A percentile compares a stretch with the other conserved stretches of the same genome.
Conservation (phyloP, 352 stramenopile species). For the Peronospora farinosa region DNA sequence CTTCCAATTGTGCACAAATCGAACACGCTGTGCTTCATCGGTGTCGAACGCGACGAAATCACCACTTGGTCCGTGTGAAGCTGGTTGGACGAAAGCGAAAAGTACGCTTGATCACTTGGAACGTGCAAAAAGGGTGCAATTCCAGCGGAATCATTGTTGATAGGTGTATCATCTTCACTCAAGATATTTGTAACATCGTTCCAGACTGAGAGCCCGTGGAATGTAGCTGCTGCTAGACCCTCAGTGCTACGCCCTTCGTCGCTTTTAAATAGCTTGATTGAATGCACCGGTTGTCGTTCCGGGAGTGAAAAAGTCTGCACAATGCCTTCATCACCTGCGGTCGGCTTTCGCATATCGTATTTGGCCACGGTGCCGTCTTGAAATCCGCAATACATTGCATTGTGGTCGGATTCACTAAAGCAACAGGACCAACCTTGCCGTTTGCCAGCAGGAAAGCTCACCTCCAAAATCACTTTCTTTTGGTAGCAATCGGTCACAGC, state of each 20-base stretch:
- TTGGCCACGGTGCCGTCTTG: slow-evolving; percentile 43
- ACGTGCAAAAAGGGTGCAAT: slow-evolving; percentile 17
- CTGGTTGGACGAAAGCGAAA: slow-evolving; percentile 29
- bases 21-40: slow-evolving; percentile 43
- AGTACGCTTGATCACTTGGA: slow-evolving; percentile 27
- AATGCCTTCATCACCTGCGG: slow-evolving; percentile 19
- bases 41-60: slow-evolving; percentile 34
- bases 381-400: slow-evolving; percentile 50
- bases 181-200: slow-evolving; percentile 16
- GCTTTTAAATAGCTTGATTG: slow-evolving; percentile 32
- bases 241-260: slow-evolving; percentile 19
- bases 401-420: slow-evolving; percentile 32
- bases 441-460: slow-evolving; percentile 28
- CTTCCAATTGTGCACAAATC: slow-evolving; percentile 21
- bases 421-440: slow-evolving; percentile 54
- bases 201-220: slow-evolving; percentile 41
- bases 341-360: slow-evolving; percentile 45
- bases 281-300: slow-evolving; percentile 50
- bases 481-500: slow-evolving; percentile 40
- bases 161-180: neutral
- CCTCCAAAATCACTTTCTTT: slow-evolving; percentile 36
- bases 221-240: slow-evolving; percentile 37
- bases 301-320: slow-evolving; percentile 33
- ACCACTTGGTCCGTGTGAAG: slow-evolving; percentile 29
- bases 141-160: slow-evolving; percentile 7